These are phyloP conservation scores for Aspergillus hancockii DNA, from an alignment of 495 filamentous ascomycete genomes.

Conservation along the genomic window DNA sequence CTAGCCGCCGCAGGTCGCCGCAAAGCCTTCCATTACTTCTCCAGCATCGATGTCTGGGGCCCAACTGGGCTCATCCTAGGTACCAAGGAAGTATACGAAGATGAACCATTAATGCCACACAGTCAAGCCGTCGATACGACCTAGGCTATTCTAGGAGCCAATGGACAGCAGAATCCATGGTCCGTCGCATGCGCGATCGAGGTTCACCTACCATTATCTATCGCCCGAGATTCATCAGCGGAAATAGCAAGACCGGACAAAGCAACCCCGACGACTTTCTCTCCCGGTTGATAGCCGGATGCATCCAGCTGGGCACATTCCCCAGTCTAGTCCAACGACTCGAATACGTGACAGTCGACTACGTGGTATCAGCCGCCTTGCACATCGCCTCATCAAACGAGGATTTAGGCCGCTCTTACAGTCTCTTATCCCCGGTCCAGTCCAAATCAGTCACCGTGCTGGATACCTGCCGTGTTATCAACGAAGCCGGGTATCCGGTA, in stretches of 20 bases:
- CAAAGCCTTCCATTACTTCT: slow-evolving; percentile 29
- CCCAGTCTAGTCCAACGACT: slow-evolving; percentile 17
- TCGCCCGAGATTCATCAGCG: slow-evolving; percentile 27
- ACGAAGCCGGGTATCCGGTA: slow-evolving; percentile 15
- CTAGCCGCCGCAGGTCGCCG: slow-evolving; percentile 15
- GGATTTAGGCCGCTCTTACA: slow-evolving; percentile 12
- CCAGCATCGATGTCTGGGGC: slow-evolving; percentile 19
- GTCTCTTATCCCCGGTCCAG: slow-evolving; percentile 7
- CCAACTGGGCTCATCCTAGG: slow-evolving; percentile 11
- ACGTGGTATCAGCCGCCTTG: slow-evolving; percentile 15
- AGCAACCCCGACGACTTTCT: slow-evolving; percentile 29
- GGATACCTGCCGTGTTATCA: slow-evolving; percentile 12
- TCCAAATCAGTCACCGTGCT: slow-evolving; percentile 9
- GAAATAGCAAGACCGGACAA: slow-evolving; percentile 16
- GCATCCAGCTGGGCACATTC: slow-evolving; percentile 19
- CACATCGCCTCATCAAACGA: slow-evolving; percentile 16
- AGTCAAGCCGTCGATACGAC: slow-evolving; percentile 19
- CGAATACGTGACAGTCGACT: slow-evolving; percentile 23
- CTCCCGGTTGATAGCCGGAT: slow-evolving; percentile 21
- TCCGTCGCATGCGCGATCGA: slow-evolving; percentile 17
- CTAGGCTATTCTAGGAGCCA: slow-evolving; percentile 27
- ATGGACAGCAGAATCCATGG: slow-evolving; percentile 24
- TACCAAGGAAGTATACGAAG: slow-evolving; percentile 15
- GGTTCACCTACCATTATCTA: slow-evolving; percentile 25
- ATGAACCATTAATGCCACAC: slow-evolving; percentile 12